A percentile compares a stretch with the other conserved stretches of the same genome.
Conservation (phyloP, 176 grass and related monocot species). For the Avena eriantha region DNA sequence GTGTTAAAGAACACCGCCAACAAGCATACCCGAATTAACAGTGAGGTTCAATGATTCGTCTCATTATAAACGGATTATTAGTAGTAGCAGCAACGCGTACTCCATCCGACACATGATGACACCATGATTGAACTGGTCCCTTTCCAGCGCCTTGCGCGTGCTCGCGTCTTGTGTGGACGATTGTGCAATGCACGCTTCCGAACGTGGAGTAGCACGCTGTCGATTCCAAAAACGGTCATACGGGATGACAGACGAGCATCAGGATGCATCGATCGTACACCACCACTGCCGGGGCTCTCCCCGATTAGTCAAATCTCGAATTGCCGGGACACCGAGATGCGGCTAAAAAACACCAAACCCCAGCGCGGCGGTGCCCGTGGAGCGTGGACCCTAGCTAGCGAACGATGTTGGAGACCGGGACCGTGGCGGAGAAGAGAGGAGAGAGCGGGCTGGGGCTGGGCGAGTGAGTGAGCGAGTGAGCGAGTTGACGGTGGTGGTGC, state of each 20-base stretch:
- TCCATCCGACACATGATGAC: neutral
- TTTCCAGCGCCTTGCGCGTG: neutral
- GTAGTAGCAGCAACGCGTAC: neutral
- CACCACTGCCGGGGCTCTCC: neutral
- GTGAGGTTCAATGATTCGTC: neutral
- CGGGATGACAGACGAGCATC: neutral
- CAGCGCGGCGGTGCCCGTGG: neutral
- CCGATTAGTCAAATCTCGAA: neutral
- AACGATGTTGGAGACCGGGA: neutral
- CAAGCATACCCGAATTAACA: neutral
- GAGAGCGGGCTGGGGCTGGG: neutral
- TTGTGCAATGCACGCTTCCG: constrained; percentile 7
- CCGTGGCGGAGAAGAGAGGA: neutral
- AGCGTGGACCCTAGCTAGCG: neutral
- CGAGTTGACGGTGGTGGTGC: constrained; percentile 7
- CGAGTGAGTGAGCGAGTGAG: neutral
- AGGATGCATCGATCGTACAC: neutral
- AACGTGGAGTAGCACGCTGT: neutral
- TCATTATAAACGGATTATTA: neutral
- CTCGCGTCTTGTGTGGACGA: neutral
- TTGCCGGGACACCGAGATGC: neutral
- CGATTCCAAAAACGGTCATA: neutral
- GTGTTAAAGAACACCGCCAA: too few species aligned
- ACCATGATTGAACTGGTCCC: constrained; percentile 14
- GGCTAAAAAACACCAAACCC: neutral